phyloP scores from a whole-genome alignment of 1,139 yeast genomes.

The Yamadazyma siamensis region DNA sequence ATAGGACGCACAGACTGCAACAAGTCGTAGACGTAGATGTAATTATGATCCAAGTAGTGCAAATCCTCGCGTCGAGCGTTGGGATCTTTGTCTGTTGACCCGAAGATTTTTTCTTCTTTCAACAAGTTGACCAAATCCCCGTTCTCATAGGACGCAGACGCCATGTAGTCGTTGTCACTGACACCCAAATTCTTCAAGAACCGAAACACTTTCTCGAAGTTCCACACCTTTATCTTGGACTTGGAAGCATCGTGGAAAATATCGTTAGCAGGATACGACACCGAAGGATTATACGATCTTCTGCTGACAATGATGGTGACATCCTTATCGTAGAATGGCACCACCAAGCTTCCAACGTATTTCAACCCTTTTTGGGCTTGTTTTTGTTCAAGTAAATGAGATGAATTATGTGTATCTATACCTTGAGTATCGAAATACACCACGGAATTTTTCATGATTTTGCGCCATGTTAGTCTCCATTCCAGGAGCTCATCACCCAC shows the following conservation, averaged over 20 bases:
- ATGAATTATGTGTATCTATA: conserved; percentile 37
- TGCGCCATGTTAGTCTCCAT: conserved; percentile 85
- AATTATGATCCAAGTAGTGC: conserved; percentile 66
- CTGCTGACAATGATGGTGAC: conserved; percentile 85
- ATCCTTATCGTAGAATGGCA: conserved; percentile 70
- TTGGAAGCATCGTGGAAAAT: conserved; percentile 62
- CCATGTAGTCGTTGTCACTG: conserved; percentile 18
- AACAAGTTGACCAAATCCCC: conserved; percentile 61
- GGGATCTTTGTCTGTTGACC: conserved; percentile 89
- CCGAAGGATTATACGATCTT: conserved; percentile 24
- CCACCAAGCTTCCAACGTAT: conserved; percentile 62
- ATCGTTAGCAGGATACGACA: conserved; percentile 48
- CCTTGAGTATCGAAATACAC: conserved; percentile 82
- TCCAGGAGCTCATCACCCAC: conserved; percentile 53
- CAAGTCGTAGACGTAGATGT: conserved; percentile 77
- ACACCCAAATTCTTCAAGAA: conserved; percentile 73
- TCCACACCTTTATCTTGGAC: conserved; percentile 78
- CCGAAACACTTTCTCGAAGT: conserved; percentile 77
- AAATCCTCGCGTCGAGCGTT: conserved; percentile 80
- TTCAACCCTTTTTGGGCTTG: conserved; percentile 53
- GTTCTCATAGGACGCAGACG: conserved; percentile 14
- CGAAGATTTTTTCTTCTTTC: conserved; percentile 79
- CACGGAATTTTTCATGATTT: conserved; percentile 67
- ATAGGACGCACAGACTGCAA: conserved; percentile 79
- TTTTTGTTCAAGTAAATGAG: conserved; percentile 47